Conservation (phyloP, 176 grass and related monocot species). For the Oryza longistaminata region DNA sequence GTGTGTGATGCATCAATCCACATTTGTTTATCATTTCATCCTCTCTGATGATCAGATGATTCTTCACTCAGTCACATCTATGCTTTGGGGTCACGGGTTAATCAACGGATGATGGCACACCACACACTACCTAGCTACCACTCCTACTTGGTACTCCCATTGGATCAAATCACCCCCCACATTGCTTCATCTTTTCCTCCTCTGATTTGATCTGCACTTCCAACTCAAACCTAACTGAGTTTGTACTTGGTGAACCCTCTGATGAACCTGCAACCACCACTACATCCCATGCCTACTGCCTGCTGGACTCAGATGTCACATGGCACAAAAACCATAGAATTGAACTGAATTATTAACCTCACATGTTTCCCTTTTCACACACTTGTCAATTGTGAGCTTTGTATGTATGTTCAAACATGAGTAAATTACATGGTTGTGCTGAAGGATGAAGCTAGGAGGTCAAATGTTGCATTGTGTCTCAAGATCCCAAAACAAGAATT, state of each 20-base stretch:
- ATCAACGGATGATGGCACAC: conserved; percentile 23
- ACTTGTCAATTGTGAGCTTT: neutral
- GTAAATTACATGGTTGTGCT: neutral
- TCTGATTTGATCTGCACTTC: conserved; percentile 12
- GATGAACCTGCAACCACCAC: conserved; percentile 7
- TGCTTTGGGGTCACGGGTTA: conserved; percentile 18
- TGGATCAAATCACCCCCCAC: neutral
- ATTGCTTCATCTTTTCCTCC: neutral
- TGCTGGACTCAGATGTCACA: neutral
- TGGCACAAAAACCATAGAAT: neutral
- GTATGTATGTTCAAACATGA: neutral
- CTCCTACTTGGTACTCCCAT: neutral
- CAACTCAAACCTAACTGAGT: neutral
- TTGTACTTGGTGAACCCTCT: conserved; percentile 14
- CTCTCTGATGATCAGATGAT: conserved; percentile 40
- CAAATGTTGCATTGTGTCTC: conserved; percentile 38
- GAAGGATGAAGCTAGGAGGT: conserved; percentile 28
- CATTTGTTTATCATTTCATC: conserved; percentile 1
- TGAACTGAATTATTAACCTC: conserved; percentile 4
- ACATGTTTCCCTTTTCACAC: neutral
- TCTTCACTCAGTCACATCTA: conserved; percentile 38
- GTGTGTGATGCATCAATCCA: conserved; percentile 43
- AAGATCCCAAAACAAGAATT: conserved; percentile 41
- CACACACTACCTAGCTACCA: neutral
- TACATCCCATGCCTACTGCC: neutral